Base-by-base conservation (phyloP, 192 early-diverging fungal genomes). In the Diversispora epigaea region DNA sequence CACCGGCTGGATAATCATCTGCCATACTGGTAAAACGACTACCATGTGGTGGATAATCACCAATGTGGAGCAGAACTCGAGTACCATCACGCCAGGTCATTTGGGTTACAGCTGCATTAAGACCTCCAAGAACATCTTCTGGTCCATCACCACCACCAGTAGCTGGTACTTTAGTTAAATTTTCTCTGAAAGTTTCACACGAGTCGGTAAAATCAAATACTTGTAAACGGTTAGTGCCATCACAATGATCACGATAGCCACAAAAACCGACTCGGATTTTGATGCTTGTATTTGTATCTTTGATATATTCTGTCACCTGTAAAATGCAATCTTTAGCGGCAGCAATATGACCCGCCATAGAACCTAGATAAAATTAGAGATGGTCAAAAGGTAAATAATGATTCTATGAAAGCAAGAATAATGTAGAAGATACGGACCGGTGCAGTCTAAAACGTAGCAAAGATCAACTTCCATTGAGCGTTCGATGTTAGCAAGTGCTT, bases 11-110 rank as follows among this genome's bases (percentile, higher is more conserved):
- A 49, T 77, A 72, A 6, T 44, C 10, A 25, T 77, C 76, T 32
- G 46, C 5, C 15, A 40, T 15, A 0, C 4, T 6, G 46, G n/a
- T 14, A 32, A 72, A 77, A 52, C 54, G 56, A 5, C 17, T 14
- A 46, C 76, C 76, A 49, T 77, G 76, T 14, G 76, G 67, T 69
- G 76, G 76, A 39, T 17, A 10, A 68, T 77, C 76, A 39, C 64
- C 76, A 44, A 77, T 45, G 11, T 77, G 76, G 12, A 77, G 19
- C 46, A 77, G 40, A n/a, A 77, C 25, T 9, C 76, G 41, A 68
- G 68, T 70, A 6, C 21, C 19, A 68, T 58, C 1, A n/a, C 15
- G 2, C 76, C 76, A 77, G 14, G 25, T 9, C 55, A 77, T 44
- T 49, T 49, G 15, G 17, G 1, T 64, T 50, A 76, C 14, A 41